Evolutionary conservation across 2,329 filamentous ascomycete genomes (phyloP), one percentile per base, ranked within the genome.

Genomic region (Phaeosphaeria sp.): DNA sequence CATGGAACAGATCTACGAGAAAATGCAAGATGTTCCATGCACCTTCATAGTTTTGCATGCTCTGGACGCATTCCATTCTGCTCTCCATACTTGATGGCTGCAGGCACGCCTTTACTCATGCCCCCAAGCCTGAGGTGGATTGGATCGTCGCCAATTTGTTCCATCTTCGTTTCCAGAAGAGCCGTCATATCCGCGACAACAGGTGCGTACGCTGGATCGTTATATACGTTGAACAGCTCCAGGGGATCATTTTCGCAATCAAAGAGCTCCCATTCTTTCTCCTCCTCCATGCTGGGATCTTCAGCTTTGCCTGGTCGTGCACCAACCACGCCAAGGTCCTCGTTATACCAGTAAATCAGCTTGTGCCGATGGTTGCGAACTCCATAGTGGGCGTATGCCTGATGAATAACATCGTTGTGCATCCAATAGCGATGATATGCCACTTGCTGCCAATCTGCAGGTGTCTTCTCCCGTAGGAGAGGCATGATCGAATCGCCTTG

Each of bases 361-460:
- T 85, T 85, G 62, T 84, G 85, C 3, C 81, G 67, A 62, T 82
- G 80, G 58, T 85, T 75, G 0, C 83, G 75, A 6, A 84, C 74
- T 1, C 83, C 83, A 53, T 85, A 85, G 65, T 85, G 83, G 0
- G 83, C 83, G 58, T 80, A 80, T 0, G 80, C 81, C 6, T 83
- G 63, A 58, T 85, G 83, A 7, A 82, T 81, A 0, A 77, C 67
- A 55, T 85, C 83, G 22, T 78, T 77, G 66, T 85, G 81, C 83
- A 85, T 85, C 83, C 82, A 85, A 68, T 85, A 85, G 0, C 82
- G 78, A 55, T 86, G 82, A 55, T 85, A 85, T 0, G 83, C 83
- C 0, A 84, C 74, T 57, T 85, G 81, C 52, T 82, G 79, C 82
- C 83, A 85, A 53, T 79, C 74, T 0, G 25, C 27, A 0, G 81